These are phyloP conservation scores for Chlorella ohadii DNA, from an alignment of 139 green algal genomes.

Conservation along the genomic window DNA sequence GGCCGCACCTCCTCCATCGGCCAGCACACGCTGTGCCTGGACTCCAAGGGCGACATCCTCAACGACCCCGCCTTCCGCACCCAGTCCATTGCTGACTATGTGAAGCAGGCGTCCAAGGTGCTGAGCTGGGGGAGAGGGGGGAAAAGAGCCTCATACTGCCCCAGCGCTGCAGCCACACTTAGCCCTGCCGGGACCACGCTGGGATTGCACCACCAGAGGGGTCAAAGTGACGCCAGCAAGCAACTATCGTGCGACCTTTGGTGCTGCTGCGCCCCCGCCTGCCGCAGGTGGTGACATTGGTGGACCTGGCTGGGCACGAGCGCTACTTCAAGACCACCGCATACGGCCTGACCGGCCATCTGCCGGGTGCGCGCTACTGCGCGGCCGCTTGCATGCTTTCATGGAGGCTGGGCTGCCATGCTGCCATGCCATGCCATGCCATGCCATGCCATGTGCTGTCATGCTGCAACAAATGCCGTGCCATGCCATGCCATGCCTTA, in stretches of 20 bases:
- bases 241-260: too few relatives aligned
- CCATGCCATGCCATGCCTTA: too few relatives aligned
- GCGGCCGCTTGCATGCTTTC: neutral
- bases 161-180: too few relatives aligned
- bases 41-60: slow-evolving; percentile 72
- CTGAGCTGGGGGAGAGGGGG: too few relatives aligned
- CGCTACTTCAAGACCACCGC: slow-evolving; percentile 93
- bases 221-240: too few relatives aligned
- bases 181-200: too few relatives aligned
- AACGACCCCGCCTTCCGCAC: slow-evolving; percentile 85
- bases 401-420: neutral
- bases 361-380: slow-evolving; percentile 50
- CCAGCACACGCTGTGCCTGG: slow-evolving; percentile 91
- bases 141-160: too few relatives aligned
- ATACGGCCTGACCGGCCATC: slow-evolving; percentile 85
- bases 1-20: slow-evolving; percentile 89
- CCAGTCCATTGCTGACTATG: slow-evolving; percentile 80
- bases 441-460: too few relatives aligned
- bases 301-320: slow-evolving; percentile 92
- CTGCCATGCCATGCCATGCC: too few relatives aligned
- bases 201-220: too few relatives aligned
- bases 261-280: neutral
- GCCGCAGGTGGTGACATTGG: slow-evolving; percentile 77
- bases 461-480: too few relatives aligned
- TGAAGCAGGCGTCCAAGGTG: slow-evolving; percentile 75